These are phyloP conservation scores for Citrus medica DNA, from an alignment of 345 rosid species.

Conservation along the genomic window DNA sequence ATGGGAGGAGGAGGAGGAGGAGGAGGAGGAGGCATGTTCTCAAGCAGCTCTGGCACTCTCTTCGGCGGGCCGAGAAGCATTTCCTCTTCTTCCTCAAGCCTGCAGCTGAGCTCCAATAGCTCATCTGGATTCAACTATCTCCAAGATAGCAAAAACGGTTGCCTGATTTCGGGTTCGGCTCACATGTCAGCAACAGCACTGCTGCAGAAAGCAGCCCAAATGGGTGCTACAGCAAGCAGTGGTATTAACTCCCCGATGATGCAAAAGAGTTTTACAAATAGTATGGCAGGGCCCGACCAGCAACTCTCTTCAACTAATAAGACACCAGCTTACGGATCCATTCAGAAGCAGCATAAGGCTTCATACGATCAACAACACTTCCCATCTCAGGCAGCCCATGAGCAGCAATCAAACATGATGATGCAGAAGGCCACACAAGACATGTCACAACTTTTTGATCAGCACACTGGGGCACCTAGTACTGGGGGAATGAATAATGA, in stretches of 20 bases:
- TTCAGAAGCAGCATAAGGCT: conserved; percentile 31
- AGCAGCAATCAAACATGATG: conserved; percentile 27
- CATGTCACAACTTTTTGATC: conserved; percentile 36
- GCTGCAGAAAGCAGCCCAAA: conserved; percentile 66
- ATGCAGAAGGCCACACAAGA: conserved; percentile 30
- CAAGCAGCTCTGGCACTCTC: conserved; percentile 45
- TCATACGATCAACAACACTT: conserved; percentile 28
- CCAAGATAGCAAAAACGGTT: conserved; percentile 40
- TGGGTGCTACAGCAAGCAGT: conserved; percentile 69
- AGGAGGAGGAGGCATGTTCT: conserved; percentile 44
- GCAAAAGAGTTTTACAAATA: conserved; percentile 54
- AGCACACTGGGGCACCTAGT: conserved; percentile 4
- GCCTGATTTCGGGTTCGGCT: conserved; percentile 32
- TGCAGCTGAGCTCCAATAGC: conserved; percentile 51
- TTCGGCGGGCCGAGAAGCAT: conserved; percentile 42
- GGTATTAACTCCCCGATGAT: conserved; percentile 62
- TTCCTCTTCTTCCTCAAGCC: conserved; percentile 46
- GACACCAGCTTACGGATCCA: conserved; percentile 17
- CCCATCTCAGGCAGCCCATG: conserved; percentile 12
- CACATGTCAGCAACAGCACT: conserved; percentile 73
- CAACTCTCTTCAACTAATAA: conserved; percentile 21
- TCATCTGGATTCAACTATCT: conserved; percentile 44
- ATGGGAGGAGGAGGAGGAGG: conserved; percentile 29
- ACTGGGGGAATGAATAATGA: conserved; percentile 29
- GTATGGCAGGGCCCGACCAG: conserved; percentile 46